Base-by-base conservation (phyloP, 108 stramenopile genomes). In the Nannochloropsis gaditana region DNA sequence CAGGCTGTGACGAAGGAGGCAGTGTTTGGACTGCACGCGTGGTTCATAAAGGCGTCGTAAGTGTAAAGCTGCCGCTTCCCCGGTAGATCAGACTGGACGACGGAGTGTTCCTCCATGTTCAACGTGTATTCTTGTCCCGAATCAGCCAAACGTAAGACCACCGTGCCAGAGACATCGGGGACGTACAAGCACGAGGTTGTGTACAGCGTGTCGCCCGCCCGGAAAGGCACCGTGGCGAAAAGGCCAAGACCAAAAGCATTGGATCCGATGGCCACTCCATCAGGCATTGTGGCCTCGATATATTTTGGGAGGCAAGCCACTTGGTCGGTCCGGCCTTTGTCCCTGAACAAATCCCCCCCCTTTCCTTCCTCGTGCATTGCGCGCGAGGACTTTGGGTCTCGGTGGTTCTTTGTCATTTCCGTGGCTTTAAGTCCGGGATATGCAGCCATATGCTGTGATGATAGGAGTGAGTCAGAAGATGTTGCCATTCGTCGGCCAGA, bases 31-130 rank as follows among this genome's bases (percentile, higher is more conserved):
- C 21, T 21, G 9, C 82, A 82, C 9, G 8, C 45, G 21, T 82
- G 82, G 21, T 82, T 82, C 82, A 82, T 82, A 82, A 82, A 82
- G 19, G 82, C 82, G 45, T 82, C 82, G 45, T 45, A 82, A 15
- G 82, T 82, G 21, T 45, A 82, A 5, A 45, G 44, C 82, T 82
- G 82, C 82, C 82, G 43, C 82, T 82, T 82, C 19, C 59, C 6
- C 59, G 59, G 59, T 73, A 73, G 59, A n/a, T 73, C 59, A 6
- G 59, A 73, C n/a, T 73, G 59, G 8, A 73, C 59, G 6, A 73
- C 59, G 19, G 59, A 73, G 59, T 73, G 59, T n/a, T 73, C 59
- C n/a, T 73, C 19, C 59, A 73, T 73, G 59, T 73, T n/a, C 19
- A 73, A n/a, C 3, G n/a, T 73, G 59, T 73, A 73, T 2, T 73